A percentile compares a stretch with the other conserved stretches of the same genome.
Evolutionary conservation across 2,329 filamentous ascomycete species (phyloP).

Genomic region (Geoglossum cookeanum): DNA sequence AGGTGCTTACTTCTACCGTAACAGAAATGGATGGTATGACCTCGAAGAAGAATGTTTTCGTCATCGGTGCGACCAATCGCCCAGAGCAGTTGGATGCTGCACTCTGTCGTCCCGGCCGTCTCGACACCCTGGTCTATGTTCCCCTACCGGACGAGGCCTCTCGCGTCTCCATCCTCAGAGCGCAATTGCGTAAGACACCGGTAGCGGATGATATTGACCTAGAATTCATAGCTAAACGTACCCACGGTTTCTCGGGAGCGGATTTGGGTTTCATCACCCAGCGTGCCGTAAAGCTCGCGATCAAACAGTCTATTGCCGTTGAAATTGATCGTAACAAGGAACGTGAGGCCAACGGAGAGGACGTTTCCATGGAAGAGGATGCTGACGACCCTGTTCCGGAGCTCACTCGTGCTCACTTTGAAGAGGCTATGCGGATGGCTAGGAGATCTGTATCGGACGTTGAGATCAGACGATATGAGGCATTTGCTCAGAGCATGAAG

Average conservation of each 20-base stretch:
- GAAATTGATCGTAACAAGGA: conserved; percentile 86
- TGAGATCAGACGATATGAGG: conserved; percentile 95
- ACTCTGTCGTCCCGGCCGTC: conserved; percentile 92
- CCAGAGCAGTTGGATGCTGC: conserved; percentile 97
- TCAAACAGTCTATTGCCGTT: conserved; percentile 81
- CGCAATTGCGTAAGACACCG: conserved; percentile 95
- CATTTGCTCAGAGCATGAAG: conserved; percentile 98
- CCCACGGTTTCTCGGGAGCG: conserved; percentile 97
- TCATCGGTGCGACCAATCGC: conserved; percentile 96
- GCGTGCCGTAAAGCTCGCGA: conserved; percentile 96
- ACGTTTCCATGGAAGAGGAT: conserved; percentile 63
- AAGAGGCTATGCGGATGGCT: conserved; percentile 94
- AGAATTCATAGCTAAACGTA: conserved; percentile 84
- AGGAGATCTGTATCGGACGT: conserved; percentile 89
- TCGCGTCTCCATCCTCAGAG: conserved; percentile 76
- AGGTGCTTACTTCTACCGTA: conserved; percentile 22
- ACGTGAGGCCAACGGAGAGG: conserved; percentile 67
- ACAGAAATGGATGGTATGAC: conserved; percentile 98
- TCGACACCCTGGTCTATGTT: conserved; percentile 96
- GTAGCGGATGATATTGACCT: conserved; percentile 76
- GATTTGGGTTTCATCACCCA: conserved; percentile 98
- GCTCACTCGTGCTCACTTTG: conserved; percentile 90
- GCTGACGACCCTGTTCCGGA: conserved; percentile 88
- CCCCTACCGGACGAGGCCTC: conserved; percentile 84
- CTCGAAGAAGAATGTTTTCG: conserved; percentile 99